Evolutionary conservation across 257 asterid species (phyloP).

Genomic region (Plectranthus barbatus): DNA sequence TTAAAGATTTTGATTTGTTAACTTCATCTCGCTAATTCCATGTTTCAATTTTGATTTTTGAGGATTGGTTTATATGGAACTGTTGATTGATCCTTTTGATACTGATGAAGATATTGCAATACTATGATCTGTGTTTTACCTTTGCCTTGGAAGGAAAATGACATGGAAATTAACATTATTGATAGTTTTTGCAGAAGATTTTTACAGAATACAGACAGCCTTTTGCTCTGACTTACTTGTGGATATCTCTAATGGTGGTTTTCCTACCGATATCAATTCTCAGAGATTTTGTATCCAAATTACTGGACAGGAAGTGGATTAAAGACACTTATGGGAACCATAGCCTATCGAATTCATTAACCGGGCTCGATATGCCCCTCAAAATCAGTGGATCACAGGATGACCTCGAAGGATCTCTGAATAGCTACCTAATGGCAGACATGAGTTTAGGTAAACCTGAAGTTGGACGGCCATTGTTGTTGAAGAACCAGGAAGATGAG

Average conservation of each 20-base stretch:
- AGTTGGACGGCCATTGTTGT: slow-evolving; percentile 35
- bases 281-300: slow-evolving; percentile 44
- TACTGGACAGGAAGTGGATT: slow-evolving; percentile 22
- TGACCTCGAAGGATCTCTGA: slow-evolving; percentile 28
- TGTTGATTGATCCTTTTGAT: not conserved
- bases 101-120: not conserved
- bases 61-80: not conserved
- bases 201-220: slow-evolving; percentile 71
- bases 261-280: slow-evolving; percentile 59
- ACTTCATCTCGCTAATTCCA: not conserved
- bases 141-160: not conserved
- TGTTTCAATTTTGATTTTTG: not conserved
- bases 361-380: slow-evolving; percentile 28
- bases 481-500: slow-evolving; percentile 31
- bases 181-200: slow-evolving; percentile 48
- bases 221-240: slow-evolving; percentile 63
- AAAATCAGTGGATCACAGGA: slow-evolving; percentile 21
- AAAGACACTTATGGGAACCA: slow-evolving; percentile 15
- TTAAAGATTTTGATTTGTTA: not conserved
- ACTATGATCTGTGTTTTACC: not conserved
- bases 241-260: slow-evolving; percentile 72
- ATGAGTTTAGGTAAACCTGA: slow-evolving; percentile 33
- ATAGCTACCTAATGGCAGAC: slow-evolving; percentile 31
- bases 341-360: slow-evolving; percentile 22
- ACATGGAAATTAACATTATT: slow-evolving; percentile 10